phyloP scores from a whole-genome alignment of 169 alveolate genomes.

The Eimeria necatrix region DNA sequence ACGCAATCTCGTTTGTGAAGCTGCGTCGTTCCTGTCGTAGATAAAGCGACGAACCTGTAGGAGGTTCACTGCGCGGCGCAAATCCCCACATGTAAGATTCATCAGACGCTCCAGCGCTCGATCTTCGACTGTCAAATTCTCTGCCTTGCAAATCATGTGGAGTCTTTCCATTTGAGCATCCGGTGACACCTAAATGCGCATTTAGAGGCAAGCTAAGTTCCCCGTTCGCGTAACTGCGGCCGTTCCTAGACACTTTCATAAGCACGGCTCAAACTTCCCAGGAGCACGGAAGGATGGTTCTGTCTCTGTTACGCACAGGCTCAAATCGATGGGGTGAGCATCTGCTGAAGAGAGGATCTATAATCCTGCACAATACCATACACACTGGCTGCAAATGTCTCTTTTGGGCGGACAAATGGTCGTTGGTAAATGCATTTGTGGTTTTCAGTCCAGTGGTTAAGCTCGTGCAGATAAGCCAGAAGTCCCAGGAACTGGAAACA shows the following conservation, averaged over 20 bases:
- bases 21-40: no score
- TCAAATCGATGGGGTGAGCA: slow-evolving; percentile 81
- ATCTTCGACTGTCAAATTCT: slow-evolving; percentile 1
- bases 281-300: no score
- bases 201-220: neutral
- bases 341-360: slow-evolving; percentile 82
- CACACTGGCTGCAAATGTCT: neutral
- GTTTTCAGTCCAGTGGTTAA: no score
- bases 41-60: slow-evolving; percentile 73
- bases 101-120: slow-evolving; percentile 71
- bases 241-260: no score
- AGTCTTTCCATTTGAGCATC: slow-evolving; percentile 66
- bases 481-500: no score
- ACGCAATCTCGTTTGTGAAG: no score
- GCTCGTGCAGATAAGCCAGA: no score
- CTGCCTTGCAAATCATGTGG: slow-evolving; percentile 45
- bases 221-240: no score
- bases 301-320: slow-evolving; percentile 25
- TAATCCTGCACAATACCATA: slow-evolving; percentile 67
- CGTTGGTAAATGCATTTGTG: no score
- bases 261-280: no score
- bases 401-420: no score
- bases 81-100: slow-evolving; percentile 79
- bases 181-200: slow-evolving; percentile 43
- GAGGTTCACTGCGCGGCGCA: slow-evolving; percentile 80